Evolutionary conservation across 345 rosid genomes (phyloP), one percentile per base, ranked within the genome.

Genomic region (Rhizophora mangle): DNA sequence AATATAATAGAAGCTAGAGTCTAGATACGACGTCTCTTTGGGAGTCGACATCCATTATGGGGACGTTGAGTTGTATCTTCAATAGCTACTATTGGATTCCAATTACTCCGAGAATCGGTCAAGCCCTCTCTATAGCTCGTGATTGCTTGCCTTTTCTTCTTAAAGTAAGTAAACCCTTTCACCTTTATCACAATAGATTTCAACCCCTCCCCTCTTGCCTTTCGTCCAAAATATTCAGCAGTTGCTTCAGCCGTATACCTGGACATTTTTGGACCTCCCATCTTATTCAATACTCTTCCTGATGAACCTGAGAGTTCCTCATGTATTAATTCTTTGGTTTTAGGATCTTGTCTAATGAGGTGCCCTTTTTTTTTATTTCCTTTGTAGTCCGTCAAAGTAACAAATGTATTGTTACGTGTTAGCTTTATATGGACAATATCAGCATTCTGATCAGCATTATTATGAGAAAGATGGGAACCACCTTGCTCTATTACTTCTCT

Each of bases 31-130:
- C 99, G 92, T 71, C 85, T 84, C 83, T 83, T 88, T 27, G 87
- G 93, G 67, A 87, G 92, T 43, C 96, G 82, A 74, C 96, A 95
- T 63, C 97, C 99, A 70, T 95, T 95, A 76, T 95, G 97, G 8
- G 97, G 83, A 15, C 69, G 82, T 29, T 89, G 86, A 73, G 97
- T 95, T 3, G 89, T 82, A 74, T 95, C 97, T 56, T 95, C 97
- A 62, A 95, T 84, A 78, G 80, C 85, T 10, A 84, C 87, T 39
- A 92, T 81, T 30, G 93, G 96, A 68, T 80, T 85, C 64, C 27
- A 68, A 68, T 81, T 88, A 30, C 77, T 68, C 16, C 78, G 79
- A 20, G 93, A 81, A 18, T 69, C 76, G 18, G 82, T 67, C 54
- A 82, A 91, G 21, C 98, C 98, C 52, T 89, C 92, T 70, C 82